These are phyloP conservation scores for Colletotrichum zoysiae DNA, from an alignment of 2,329 filamentous ascomycete genomes.

Conservation along the genomic window DNA sequence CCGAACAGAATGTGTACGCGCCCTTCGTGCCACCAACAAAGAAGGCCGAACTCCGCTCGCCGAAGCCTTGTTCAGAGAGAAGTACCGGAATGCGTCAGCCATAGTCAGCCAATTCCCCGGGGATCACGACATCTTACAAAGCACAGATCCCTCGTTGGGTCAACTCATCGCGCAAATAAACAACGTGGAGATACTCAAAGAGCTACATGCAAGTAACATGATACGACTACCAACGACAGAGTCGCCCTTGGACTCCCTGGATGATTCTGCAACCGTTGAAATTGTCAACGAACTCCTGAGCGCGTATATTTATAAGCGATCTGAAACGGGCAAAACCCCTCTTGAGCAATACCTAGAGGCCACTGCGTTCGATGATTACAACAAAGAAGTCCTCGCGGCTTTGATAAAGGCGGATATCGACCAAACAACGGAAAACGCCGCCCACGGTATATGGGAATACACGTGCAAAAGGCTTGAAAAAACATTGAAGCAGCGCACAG, in stretches of 20 bases:
- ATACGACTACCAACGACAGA: not conserved
- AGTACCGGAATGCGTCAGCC: not conserved
- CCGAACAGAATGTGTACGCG: not conserved
- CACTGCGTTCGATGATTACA: not conserved
- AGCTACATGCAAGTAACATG: not conserved
- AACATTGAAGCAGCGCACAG: not conserved
- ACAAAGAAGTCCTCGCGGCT: not conserved
- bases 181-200: not conserved
- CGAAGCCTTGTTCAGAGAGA: not conserved
- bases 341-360: constrained; percentile 1
- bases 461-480: not conserved
- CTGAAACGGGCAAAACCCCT: not conserved
- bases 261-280: not conserved
- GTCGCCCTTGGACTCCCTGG: constrained; percentile 3
- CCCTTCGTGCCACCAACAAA: constrained; percentile 8
- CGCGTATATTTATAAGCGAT: constrained; percentile 5
- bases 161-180: not conserved
- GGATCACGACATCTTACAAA: not conserved
- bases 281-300: constrained; percentile 1
- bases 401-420: constrained; percentile 11
- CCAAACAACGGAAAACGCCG: not conserved
- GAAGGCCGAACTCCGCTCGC: constrained; percentile 13
- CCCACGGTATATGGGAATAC: not conserved
- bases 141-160: not conserved
- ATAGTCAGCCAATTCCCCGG: not conserved